Base-by-base conservation (phyloP, 2,329 filamentous ascomycete genomes). In the Verticillium nubilum region DNA sequence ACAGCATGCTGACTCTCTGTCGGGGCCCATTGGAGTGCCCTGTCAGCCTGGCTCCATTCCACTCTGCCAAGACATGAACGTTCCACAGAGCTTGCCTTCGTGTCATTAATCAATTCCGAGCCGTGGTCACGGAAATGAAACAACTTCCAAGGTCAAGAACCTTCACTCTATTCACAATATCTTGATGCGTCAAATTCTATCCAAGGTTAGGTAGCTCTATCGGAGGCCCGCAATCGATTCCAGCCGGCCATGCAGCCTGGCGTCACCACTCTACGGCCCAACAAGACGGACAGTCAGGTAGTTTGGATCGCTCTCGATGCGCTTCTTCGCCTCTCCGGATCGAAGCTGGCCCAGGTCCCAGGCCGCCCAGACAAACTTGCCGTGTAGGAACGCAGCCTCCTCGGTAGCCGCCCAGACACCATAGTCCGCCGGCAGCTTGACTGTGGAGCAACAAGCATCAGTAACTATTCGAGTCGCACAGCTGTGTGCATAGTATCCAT, bases 281-380 rank as follows among this genome's bases (percentile, higher is more conserved):
- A 50, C 19, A n/a, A 50, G 7, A 19, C 19, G 42, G 42, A 50
- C 10, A 19, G 19, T 56, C 5, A 69, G 61, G 31, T 61, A 68
- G 29, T 64, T 37, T 4, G 56, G 56, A 27, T 68, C 58, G 10
- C 56, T 58, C 4, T 61, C 56, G 25, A 69, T 35, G 12, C 35
- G 47, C 33, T 62, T 59, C 26, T 58, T 50, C 12, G 62, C 58
- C 1, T 58, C 58, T 27, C 58, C 57, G 15, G 58, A 57, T 65
- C 77, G 77, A 33, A 83, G 70, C 63, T 82, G 80, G 42, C 78
- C 72, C 0, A 82, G 73, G 65, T 83, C 81, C 80, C 79, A 83
- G 25, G 78, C 78, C 12, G 74, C 72, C 75, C 78, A 82, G 0
- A 82, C 64, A 25, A 77, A 76, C 54, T 76, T 78, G 3, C 74